phyloP scores from a whole-genome alignment of 148 eudicot species.

The Silene uniflora region DNA sequence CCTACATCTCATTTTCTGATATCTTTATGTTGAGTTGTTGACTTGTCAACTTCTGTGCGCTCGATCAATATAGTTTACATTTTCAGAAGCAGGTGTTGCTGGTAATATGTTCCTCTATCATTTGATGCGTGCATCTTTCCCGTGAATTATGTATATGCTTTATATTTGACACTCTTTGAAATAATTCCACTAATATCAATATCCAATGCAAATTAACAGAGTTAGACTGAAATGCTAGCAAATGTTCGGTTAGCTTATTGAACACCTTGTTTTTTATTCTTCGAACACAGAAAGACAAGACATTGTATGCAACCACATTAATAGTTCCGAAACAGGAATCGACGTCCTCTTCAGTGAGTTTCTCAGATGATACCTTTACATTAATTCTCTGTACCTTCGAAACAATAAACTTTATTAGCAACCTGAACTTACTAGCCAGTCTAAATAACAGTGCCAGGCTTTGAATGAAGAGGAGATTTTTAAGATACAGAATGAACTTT shows the following conservation, averaged over 20 bases:
- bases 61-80: neutral
- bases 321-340: constrained; percentile 81
- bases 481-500: constrained; percentile 57
- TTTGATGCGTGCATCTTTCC: neutral
- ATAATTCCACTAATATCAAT: neutral
- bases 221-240: neutral
- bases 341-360: constrained; percentile 63
- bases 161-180: no score
- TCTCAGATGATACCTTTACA: constrained; percentile 5
- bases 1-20: neutral
- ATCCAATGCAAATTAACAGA: neutral
- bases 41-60: neutral
- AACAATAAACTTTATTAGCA: neutral
- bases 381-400: constrained; percentile 4
- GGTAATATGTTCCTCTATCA: neutral
- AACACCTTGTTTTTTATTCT: neutral
- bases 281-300: constrained; percentile 47
- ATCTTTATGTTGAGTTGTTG: neutral
- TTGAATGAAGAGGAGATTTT: constrained; percentile 68
- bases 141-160: neutral
- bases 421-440: constrained; percentile 13
- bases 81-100: neutral
- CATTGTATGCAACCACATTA: constrained; percentile 60
- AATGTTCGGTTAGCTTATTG: neutral
- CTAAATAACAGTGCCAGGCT: constrained; percentile 61